phyloP scores from a whole-genome alignment of 257 asterid genomes.

The Fraxinus pennsylvanica region DNA sequence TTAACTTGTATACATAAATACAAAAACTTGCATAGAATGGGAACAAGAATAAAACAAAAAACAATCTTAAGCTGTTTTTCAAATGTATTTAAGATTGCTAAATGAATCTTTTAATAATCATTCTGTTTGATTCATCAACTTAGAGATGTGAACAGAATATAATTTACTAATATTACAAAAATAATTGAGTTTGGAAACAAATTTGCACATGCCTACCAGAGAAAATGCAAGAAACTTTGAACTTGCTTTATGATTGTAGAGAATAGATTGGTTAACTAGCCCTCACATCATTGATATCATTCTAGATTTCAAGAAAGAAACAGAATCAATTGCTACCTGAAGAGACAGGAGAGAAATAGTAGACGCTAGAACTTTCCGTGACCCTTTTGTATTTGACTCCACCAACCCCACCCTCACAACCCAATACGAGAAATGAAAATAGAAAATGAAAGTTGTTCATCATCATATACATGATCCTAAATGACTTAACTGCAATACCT shows the following conservation, averaged over 20 bases:
- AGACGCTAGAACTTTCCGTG: background rate
- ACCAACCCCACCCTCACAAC: background rate
- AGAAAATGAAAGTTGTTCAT: background rate
- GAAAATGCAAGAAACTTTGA: background rate
- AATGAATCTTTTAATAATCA: background rate
- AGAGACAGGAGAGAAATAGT: background rate
- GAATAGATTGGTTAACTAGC: background rate
- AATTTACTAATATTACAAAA: background rate
- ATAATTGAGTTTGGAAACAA: background rate
- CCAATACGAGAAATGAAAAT: background rate
- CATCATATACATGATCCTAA: background rate
- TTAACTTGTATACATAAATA: background rate
- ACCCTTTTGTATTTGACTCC: background rate
- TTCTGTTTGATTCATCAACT: background rate
- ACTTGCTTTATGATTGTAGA: background rate
- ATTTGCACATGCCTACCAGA: background rate
- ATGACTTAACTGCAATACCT: conserved; percentile 1
- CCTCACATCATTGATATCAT: background rate
- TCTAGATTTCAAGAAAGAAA: background rate
- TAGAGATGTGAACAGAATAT: background rate
- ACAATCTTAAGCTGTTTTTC: background rate
- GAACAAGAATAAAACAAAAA: background rate
- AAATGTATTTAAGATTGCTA: background rate
- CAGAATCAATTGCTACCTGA: no score
- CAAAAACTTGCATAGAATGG: background rate